Evolutionary conservation across 139 green algal species (phyloP).

Genomic region (Haematococcus lacustris): DNA sequence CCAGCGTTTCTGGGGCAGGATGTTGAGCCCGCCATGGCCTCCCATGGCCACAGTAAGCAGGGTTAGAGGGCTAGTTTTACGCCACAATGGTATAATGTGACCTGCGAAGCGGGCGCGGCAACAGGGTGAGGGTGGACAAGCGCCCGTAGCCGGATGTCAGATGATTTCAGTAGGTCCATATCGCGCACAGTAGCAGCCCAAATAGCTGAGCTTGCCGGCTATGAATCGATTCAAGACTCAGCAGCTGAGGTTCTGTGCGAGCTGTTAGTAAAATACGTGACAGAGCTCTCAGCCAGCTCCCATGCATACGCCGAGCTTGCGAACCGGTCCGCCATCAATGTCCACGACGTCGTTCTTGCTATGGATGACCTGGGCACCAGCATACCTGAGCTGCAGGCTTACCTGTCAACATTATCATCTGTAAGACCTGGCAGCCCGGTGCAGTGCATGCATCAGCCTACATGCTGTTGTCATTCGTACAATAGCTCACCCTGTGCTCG

Average conservation of each 20-base stretch:
- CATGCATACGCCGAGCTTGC: slow-evolving; percentile 72
- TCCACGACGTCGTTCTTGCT: slow-evolving; percentile 61
- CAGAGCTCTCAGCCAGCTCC: slow-evolving; percentile 46
- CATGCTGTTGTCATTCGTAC: too few species aligned
- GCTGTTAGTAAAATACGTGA: slow-evolving; percentile 68
- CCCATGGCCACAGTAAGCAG: slow-evolving; percentile 76
- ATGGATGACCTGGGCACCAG: slow-evolving; percentile 66
- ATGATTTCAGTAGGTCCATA: neutral
- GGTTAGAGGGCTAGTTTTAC: neutral
- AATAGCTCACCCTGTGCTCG: too few species aligned
- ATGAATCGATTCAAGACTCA: slow-evolving; percentile 63
- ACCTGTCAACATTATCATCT: slow-evolving; percentile 12
- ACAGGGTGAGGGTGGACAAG: too few species aligned
- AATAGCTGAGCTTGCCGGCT: slow-evolving; percentile 56
- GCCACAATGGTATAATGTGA: neutral
- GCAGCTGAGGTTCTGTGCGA: slow-evolving; percentile 71
- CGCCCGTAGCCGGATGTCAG: neutral
- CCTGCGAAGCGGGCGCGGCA: too few species aligned
- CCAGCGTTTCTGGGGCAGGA: slow-evolving; percentile 92
- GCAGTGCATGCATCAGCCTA: too few species aligned
- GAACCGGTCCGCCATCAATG: slow-evolving; percentile 58
- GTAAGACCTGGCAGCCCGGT: too few species aligned
- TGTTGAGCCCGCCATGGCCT: slow-evolving; percentile 93
- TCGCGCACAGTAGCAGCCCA: slow-evolving; percentile 21
- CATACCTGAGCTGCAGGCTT: slow-evolving; percentile 41